Evolutionary conservation across 2,329 filamentous ascomycete species (phyloP), one percentile per base, ranked within the genome.

Genomic region (Tolypocladium inflatum): DNA sequence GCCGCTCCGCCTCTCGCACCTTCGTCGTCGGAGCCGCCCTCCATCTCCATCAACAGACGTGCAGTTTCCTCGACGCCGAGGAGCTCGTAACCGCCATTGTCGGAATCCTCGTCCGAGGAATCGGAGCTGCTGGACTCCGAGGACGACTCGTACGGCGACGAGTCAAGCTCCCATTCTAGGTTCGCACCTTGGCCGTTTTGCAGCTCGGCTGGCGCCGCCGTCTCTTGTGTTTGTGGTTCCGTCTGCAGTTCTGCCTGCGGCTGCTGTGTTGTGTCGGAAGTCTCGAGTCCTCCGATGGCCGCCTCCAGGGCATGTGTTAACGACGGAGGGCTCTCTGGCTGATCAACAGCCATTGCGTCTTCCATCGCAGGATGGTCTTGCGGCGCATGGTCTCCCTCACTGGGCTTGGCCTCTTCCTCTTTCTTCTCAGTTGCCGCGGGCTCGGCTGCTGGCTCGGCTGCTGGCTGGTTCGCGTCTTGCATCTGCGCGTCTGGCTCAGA

Each of bases 151-250:
- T 88, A 88, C 0, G 88, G 88, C 0, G 87, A 90, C 1, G 88
- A 91, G 66, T 93, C 89, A 9, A 80, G 76, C 68, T 96, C 90
- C 90, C 91, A 97, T 71, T 97, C 92, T 3, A 88, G 86, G 51
- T 88, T 78, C 13, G 74, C 76, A 57, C 65, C 65, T 54, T 71
- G 63, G 15, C 71, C 71, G 41, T 67, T 66, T 53, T 71, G 70
- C n/a, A 71, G 67, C 11, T 45, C 53, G 23, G 64, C 61, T 19
- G 54, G 62, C 17, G 61, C 38, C 38, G 42, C 58, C 3, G 53
- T 53, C 19, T 42, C 52, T 38, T 54, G 57, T 3, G 53, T 53
- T 39, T 58, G 63, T 4, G 59, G 59, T 43, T 30, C 26, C 26
- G 26, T 30, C 26, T 30, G 26, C 26, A 30, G 26, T 30, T 55